Percentiles rank a stretch among this genome's conserved stretches.
Evolutionary conservation across 129 eudicot species (phyloP).

Genomic region (Flaveria trinervia): DNA sequence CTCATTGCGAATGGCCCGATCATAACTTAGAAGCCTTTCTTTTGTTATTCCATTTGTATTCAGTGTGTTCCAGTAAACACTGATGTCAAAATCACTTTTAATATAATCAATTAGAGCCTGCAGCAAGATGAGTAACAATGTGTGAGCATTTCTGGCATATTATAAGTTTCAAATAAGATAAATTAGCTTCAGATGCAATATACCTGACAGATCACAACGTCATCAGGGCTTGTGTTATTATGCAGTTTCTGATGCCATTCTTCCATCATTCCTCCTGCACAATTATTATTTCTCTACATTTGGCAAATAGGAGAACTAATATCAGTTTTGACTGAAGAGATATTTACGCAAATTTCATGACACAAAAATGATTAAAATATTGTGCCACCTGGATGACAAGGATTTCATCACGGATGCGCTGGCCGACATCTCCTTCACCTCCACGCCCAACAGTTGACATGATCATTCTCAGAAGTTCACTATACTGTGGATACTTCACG

Average conservation of each 20-base stretch:
- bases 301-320: conserved; percentile 11
- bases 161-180: conserved; percentile 8
- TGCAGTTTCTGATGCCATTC: conserved; percentile 62
- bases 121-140: conserved; percentile 1
- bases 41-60: conserved; percentile 49
- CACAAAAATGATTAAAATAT: conserved; percentile 1
- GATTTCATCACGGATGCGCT: conserved; percentile 57
- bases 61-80: conserved; percentile 55
- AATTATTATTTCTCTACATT: conserved; percentile 50
- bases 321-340: conserved; percentile 14
- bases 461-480: conserved; percentile 47
- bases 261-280: conserved; percentile 62
- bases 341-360: neutral
- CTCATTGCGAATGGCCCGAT: conserved; percentile 53
- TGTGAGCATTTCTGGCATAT: conserved; percentile 8
- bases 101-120: conserved; percentile 57
- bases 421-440: conserved; percentile 57
- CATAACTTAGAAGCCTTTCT: conserved; percentile 56
- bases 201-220: conserved; percentile 55
- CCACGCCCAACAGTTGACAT: conserved; percentile 60
- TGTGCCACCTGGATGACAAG: conserved; percentile 45
- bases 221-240: conserved; percentile 64
- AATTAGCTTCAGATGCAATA: conserved; percentile 6
- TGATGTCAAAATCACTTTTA: conserved; percentile 43
- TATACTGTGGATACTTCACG: conserved; percentile 44